Percentiles rank a stretch among this genome's conserved stretches.
These are phyloP conservation scores for Plenodomus biglobosus DNA, from an alignment of 2,329 filamentous ascomycete genomes.

Conservation along the genomic window DNA sequence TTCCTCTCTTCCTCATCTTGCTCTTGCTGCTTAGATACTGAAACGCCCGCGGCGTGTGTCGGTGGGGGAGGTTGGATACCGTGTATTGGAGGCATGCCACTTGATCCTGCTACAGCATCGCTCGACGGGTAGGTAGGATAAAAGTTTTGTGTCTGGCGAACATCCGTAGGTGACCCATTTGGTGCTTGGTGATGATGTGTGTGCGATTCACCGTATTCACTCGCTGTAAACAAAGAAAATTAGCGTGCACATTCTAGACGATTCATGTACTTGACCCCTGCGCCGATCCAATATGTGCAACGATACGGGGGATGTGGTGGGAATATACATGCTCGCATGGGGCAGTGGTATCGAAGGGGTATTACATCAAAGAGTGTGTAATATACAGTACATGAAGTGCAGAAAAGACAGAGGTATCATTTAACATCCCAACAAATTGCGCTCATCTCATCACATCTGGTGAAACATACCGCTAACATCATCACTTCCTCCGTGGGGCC, in stretches of 20 bases:
- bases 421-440: conserved; percentile 41
- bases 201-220: conserved; percentile 62
- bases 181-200: conserved; percentile 68
- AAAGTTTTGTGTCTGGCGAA: conserved; percentile 75
- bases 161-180: conserved; percentile 63
- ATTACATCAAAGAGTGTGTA: conserved; percentile 49
- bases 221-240: conserved; percentile 55
- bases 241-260: conserved; percentile 45
- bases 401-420: conserved; percentile 48
- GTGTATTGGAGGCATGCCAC: conserved; percentile 67
- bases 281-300: conserved; percentile 33
- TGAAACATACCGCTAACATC: conserved; percentile 98
- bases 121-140: conserved; percentile 68
- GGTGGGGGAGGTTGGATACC: conserved; percentile 53
- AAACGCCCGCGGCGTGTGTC: conserved; percentile 46
- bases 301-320: conserved; percentile 17
- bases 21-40: conserved; percentile 51
- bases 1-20: conserved; percentile 61
- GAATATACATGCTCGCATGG: conserved; percentile 35
- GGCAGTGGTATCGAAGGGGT: conserved; percentile 44
- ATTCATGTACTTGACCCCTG: conserved; percentile 19
- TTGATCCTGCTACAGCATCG: conserved; percentile 54
- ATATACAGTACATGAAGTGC: conserved; percentile 44
- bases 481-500: conserved; percentile 66
- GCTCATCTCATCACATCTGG: conserved; percentile 68